Percentiles rank a stretch among this genome's conserved stretches.
phyloP scores from a whole-genome alignment of 805 yeast species.

The Ogataea paradorogensis region DNA sequence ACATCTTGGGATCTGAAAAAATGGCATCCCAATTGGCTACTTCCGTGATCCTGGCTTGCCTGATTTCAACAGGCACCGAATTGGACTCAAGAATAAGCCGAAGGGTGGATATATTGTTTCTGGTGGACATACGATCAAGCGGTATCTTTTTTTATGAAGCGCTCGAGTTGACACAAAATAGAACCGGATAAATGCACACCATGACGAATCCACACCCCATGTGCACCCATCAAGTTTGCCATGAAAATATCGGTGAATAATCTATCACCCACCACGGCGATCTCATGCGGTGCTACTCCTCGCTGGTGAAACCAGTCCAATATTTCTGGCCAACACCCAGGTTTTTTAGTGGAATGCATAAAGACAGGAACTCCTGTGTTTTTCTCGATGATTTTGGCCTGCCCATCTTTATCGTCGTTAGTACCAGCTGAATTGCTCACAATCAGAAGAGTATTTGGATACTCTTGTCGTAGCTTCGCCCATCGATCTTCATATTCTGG shows the following conservation, averaged over 20 bases:
- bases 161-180: constrained; percentile 51
- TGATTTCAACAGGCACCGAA: constrained; percentile 7
- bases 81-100: constrained; percentile 10
- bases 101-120: constrained; percentile 10
- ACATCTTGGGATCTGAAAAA: constrained; percentile 21
- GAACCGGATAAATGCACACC: constrained; percentile 65
- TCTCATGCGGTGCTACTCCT: constrained; percentile 54
- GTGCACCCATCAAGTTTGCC: constrained; percentile 92
- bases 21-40: constrained; percentile 29
- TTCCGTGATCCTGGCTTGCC: constrained; percentile 16
- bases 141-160: constrained; percentile 27
- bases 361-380: constrained; percentile 68
- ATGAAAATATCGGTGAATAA: constrained; percentile 86
- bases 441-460: constrained; percentile 67
- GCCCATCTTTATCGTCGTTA: constrained; percentile 57
- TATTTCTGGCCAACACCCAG: constrained; percentile 75
- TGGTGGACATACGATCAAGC: constrained; percentile 1
- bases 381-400: constrained; percentile 61
- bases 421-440: constrained; percentile 96
- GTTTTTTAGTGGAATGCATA: constrained; percentile 73
- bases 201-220: constrained; percentile 76
- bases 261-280: constrained; percentile 88
- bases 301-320: constrained; percentile 52
- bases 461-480: constrained; percentile 49
- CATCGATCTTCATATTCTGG: constrained; percentile 62